Evolutionary conservation across 306 rosid genomes (phyloP), one percentile per base, ranked within the genome.

Genomic region (Begonia fuchsioides): DNA sequence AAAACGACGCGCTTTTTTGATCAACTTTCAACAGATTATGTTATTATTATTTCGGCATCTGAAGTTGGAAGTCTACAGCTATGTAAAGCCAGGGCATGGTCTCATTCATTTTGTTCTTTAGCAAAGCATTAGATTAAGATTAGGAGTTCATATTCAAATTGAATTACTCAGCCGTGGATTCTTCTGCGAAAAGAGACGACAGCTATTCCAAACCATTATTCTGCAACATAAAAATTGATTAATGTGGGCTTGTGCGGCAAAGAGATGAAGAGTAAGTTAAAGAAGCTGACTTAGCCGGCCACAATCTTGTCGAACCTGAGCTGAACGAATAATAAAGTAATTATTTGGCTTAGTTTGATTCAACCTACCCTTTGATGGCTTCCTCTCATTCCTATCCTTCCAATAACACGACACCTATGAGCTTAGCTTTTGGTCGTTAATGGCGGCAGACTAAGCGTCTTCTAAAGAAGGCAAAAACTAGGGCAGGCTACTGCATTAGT

Each of bases 271-370:
- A 71, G 72, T 90, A 79, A 68, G 95, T 85, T 59, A 81, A 41
- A 59, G 47, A 44, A 81, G 94, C 81, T 81, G 80, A 76, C 77
- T 79, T 75, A 57, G 98, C 95, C 95, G 98, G 87, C 94, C 87
- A 60, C 43, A 55, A 43, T 57, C 72, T 82, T 82, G 92, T 85
- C 92, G 61, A 77, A 71, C 70, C 68, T 74, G 67, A 39, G 58
- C 69, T 70, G 67, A 68, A 69, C 73, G 72, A 72, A 64, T 57
- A 55, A 47, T 55, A 47, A 48, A 39, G 46, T 63, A 56, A n/a
- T 57, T 52, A 47, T 73, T 72, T 44, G 70, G 32, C 64, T 56
- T 43, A 64, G 32, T 52, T 60, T 70, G 54, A 58, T 51, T 58
- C 57, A 63, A 20, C 51, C 68, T 70, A 55, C 43, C 43, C 43